Conservation (phyloP, 305 asterid species). For the Fraxinus angustifolia region DNA sequence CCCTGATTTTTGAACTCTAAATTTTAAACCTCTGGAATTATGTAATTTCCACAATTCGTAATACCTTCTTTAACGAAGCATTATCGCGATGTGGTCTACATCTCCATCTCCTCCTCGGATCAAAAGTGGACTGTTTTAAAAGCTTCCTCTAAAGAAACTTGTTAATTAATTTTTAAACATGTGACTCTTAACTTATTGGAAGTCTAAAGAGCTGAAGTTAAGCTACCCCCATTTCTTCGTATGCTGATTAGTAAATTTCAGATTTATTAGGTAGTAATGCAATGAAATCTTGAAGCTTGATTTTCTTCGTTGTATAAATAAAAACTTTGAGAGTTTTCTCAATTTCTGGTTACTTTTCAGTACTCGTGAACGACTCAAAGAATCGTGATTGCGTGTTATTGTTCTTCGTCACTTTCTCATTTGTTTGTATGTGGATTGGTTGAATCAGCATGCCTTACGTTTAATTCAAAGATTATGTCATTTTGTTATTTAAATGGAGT, state of each 20-base stretch:
- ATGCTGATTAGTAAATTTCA: background rate
- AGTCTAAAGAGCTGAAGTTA: background rate
- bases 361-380: no score
- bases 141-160: background rate
- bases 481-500: background rate
- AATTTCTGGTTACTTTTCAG: no score
- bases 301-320: background rate
- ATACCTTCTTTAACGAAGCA: slow-evolving; percentile 41
- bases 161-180: background rate
- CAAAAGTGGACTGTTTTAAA: slow-evolving; percentile 10
- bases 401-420: background rate
- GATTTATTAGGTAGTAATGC: background rate
- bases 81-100: slow-evolving; percentile 80
- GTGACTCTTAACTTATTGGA: background rate
- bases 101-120: slow-evolving; percentile 68
- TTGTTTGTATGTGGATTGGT: background rate
- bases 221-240: background rate
- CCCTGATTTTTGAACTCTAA: no score
- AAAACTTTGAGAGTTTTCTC: no score
- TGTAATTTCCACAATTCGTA: no score
- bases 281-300: background rate
- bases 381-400: no score
- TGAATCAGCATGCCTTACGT: background rate
- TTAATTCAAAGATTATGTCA: no score
- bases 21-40: no score